Evolutionary conservation across 108 stramenopile genomes (phyloP).

Genomic region (Skeletonema grethae): DNA sequence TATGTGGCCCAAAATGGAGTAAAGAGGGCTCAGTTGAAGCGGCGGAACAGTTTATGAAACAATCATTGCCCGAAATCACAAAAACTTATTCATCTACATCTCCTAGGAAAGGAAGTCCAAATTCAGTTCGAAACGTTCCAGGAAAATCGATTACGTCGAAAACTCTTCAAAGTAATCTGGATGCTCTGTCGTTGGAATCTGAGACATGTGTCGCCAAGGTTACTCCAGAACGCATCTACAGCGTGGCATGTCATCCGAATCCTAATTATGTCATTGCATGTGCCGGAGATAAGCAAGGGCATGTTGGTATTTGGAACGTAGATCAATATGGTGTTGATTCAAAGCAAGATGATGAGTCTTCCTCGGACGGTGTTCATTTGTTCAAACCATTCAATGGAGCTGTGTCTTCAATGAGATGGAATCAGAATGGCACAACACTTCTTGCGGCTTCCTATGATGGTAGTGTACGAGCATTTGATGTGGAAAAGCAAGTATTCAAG

Average conservation of each 20-base stretch:
- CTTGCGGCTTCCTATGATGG: constrained; percentile 80
- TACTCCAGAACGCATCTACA: constrained; percentile 76
- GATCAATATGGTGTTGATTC: constrained; percentile 29
- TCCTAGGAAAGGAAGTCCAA: constrained; percentile 19
- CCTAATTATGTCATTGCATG: constrained; percentile 56
- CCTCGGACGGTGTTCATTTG: constrained; percentile 55
- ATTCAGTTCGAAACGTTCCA: constrained; percentile 15
- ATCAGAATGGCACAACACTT: constrained; percentile 43
- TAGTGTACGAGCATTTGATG: constrained; percentile 68
- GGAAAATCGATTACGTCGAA: constrained; percentile 3
- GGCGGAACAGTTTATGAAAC: constrained; percentile 43
- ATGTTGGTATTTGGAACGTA: constrained; percentile 80
- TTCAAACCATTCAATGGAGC: constrained; percentile 68
- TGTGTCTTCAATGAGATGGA: constrained; percentile 66
- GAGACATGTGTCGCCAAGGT: constrained; percentile 72
- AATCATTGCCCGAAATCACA: constrained; percentile 14
- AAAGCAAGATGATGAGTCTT: constrained; percentile 8
- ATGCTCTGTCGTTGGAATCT: constrained; percentile 59
- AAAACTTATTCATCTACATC: background rate
- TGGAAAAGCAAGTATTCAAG: constrained; percentile 54
- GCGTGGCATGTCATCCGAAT: constrained; percentile 71
- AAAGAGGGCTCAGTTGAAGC: constrained; percentile 39
- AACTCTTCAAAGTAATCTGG: constrained; percentile 22
- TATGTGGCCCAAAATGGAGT: constrained; percentile 62
- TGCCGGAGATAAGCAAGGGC: constrained; percentile 76